These are phyloP conservation scores for Lindgomyces ingoldianus DNA, from an alignment of 495 filamentous ascomycete species.

Conservation along the genomic window DNA sequence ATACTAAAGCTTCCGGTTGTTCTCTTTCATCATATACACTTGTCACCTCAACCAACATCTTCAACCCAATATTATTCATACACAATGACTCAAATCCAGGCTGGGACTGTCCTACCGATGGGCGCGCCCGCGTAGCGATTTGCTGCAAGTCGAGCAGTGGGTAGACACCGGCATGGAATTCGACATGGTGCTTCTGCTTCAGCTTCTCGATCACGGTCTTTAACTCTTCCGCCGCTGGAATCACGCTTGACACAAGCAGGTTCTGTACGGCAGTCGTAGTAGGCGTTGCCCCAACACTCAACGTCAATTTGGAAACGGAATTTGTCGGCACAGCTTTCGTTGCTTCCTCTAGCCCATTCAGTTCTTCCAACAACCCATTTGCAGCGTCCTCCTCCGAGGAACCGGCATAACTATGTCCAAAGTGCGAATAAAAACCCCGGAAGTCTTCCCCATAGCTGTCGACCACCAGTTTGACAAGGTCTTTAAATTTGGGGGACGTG, in stretches of 20 bases:
- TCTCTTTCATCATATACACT: slow-evolving; percentile 66
- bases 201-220: slow-evolving; percentile 38
- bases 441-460: slow-evolving; percentile 50
- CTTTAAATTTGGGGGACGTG: slow-evolving; percentile 51
- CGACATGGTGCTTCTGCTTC: slow-evolving; percentile 51
- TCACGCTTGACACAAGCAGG: slow-evolving; percentile 37
- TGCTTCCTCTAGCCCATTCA: slow-evolving; percentile 58
- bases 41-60: slow-evolving; percentile 70
- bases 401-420: slow-evolving; percentile 68
- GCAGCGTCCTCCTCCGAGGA: slow-evolving; percentile 58
- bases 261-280: slow-evolving; percentile 64
- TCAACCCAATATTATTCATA: slow-evolving; percentile 63
- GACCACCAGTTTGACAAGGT: slow-evolving; percentile 52
- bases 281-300: slow-evolving; percentile 81
- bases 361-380: slow-evolving; percentile 59
- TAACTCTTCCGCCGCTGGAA: slow-evolving; percentile 31
- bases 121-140: slow-evolving; percentile 61
- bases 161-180: slow-evolving; percentile 74
- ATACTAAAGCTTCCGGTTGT: slow-evolving; percentile 66
- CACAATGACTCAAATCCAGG: slow-evolving; percentile 42
- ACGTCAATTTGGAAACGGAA: slow-evolving; percentile 50
- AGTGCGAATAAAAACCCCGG: slow-evolving; percentile 76
- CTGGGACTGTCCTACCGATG: not conserved
- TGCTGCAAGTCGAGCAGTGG: slow-evolving; percentile 81
- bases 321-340: slow-evolving; percentile 41